phyloP scores from a whole-genome alignment of 139 green algal species.

The Parachlorella kessleri region DNA sequence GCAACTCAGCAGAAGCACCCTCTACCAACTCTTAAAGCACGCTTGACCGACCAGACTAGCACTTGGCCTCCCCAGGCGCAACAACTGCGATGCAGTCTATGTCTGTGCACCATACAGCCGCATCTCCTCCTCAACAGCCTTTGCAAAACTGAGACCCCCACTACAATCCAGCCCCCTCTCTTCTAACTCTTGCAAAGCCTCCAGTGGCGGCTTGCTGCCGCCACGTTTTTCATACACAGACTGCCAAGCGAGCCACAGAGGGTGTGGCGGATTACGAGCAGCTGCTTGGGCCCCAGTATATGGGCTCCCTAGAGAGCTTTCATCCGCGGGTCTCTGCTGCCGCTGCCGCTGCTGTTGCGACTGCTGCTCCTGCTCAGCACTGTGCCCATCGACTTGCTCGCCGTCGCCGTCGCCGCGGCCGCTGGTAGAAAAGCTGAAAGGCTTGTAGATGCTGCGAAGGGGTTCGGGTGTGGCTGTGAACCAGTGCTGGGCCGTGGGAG shows the following conservation, averaged over 20 bases:
- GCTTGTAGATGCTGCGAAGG: constrained; percentile 27
- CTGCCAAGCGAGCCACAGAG: constrained; percentile 24
- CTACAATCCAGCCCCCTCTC: not conserved
- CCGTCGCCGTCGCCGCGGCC: not conserved
- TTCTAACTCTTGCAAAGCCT: constrained; percentile 7
- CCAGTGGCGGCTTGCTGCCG: not conserved
- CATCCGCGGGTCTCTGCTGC: no score
- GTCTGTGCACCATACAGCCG: no score
- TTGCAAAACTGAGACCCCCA: not conserved
- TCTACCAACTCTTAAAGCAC: no score
- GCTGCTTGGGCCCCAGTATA: not conserved
- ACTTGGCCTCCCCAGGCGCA: no score
- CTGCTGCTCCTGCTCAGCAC: not conserved
- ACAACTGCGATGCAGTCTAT: no score
- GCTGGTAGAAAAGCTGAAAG: constrained; percentile 11
- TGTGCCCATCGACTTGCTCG: not conserved
- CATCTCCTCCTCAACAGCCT: constrained; percentile 17
- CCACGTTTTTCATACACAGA: constrained; percentile 3
- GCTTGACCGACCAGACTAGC: no score
- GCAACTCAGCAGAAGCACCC: no score
- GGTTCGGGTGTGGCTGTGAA: constrained; percentile 37
- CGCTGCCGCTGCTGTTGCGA: not conserved
- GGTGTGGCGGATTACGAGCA: constrained; percentile 12
- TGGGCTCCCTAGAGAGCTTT: not conserved
- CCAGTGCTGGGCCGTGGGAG: constrained; percentile 12